Conservation (phyloP, 805 yeast species). For the Wickerhamiella musiphila region DNA sequence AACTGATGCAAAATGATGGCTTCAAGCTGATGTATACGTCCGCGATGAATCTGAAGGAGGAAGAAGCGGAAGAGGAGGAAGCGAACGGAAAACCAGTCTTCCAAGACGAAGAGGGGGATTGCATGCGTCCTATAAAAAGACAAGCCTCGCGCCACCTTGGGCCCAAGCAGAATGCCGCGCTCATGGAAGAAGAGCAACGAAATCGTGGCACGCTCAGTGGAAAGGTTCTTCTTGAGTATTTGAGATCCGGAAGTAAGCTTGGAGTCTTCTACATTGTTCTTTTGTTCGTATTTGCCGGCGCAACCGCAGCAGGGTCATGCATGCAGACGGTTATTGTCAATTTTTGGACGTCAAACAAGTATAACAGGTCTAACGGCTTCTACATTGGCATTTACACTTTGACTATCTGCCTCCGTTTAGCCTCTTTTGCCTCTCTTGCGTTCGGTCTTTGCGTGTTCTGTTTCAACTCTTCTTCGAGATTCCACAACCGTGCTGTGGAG, state of each 20-base stretch:
- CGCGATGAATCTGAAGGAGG: conserved; percentile 3
- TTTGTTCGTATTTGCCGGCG: conserved; percentile 11
- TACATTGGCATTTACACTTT: conserved; percentile 52
- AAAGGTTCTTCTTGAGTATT: conserved; percentile 35
- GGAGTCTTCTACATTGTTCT: conserved; percentile 16
- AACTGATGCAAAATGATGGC: conserved; percentile 23
- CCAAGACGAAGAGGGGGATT: conserved; percentile 9
- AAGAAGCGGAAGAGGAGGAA: conserved; percentile 8
- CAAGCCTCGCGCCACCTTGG: conserved; percentile 8
- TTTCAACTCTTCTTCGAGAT: conserved; percentile 36
- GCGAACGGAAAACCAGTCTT: conserved; percentile 10
- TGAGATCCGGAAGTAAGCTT: conserved; percentile 26
- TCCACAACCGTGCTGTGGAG: conserved; percentile 45
- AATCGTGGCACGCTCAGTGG: conserved; percentile 17
- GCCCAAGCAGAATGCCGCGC: conserved; percentile 11
- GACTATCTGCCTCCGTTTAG: conserved; percentile 35
- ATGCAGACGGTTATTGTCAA: conserved; percentile 33
- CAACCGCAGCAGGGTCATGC: conserved; percentile 33
- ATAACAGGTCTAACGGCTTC: conserved; percentile 31
- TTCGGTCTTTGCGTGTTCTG: conserved; percentile 23
- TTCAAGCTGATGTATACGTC: conserved; percentile 5
- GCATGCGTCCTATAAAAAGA: conserved; percentile 1
- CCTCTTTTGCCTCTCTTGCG: conserved; percentile 21
- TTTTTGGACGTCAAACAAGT: conserved; percentile 54
- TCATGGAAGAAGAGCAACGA: conserved; percentile 20